Percentiles rank a stretch among this genome's conserved stretches.
phyloP scores from a whole-genome alignment of 2,329 filamentous ascomycete genomes.

The Tolypocladium ovalisporum region DNA sequence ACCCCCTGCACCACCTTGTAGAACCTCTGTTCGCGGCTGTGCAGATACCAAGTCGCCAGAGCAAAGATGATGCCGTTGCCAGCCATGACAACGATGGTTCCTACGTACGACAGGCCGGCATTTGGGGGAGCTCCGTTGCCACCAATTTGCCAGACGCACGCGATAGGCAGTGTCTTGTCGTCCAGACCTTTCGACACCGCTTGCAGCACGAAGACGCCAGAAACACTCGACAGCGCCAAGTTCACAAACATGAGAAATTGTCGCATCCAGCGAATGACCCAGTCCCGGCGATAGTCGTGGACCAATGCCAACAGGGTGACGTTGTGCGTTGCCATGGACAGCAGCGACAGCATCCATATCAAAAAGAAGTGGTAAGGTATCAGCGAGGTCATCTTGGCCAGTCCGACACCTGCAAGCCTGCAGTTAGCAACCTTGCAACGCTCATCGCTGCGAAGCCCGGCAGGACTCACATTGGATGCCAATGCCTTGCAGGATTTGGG shows the following conservation, averaged over 20 bases:
- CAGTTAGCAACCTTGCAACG: background rate
- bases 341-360: slow-evolving; percentile 55
- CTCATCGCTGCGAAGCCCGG: background rate
- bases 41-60: slow-evolving; percentile 54
- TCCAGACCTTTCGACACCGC: slow-evolving; percentile 40
- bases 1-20: slow-evolving; percentile 41
- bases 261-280: slow-evolving; percentile 55
- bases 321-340: slow-evolving; percentile 56
- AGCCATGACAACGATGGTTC: slow-evolving; percentile 50
- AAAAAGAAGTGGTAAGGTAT: slow-evolving; percentile 62
- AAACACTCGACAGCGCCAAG: slow-evolving; percentile 44
- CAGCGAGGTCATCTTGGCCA: slow-evolving; percentile 47
- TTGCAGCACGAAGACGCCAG: slow-evolving; percentile 45
- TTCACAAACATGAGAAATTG: slow-evolving; percentile 58
- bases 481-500: slow-evolving; percentile 59
- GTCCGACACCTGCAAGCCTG: slow-evolving; percentile 30
- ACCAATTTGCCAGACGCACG: slow-evolving; percentile 45
- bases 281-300: slow-evolving; percentile 55
- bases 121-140: slow-evolving; percentile 25
- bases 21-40: slow-evolving; percentile 41
- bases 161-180: slow-evolving; percentile 44
- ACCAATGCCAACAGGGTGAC: slow-evolving; percentile 53
- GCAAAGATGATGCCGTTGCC: slow-evolving; percentile 48
- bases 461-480: slow-evolving; percentile 42
- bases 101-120: slow-evolving; percentile 38